phyloP scores from a whole-genome alignment of 805 yeast genomes.

The Candida ponderosae region DNA sequence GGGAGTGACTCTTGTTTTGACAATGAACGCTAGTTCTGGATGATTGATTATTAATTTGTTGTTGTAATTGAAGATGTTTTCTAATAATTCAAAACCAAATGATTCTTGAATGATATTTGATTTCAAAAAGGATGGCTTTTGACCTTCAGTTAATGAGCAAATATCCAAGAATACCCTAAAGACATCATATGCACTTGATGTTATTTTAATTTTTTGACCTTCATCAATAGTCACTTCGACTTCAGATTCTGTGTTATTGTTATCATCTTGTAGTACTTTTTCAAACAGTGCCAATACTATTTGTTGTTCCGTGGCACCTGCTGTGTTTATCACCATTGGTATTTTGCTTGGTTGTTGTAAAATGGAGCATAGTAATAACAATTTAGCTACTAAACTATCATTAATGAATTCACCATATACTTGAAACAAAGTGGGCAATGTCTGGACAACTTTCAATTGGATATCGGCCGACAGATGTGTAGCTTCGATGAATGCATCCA shows the following conservation, averaged over 20 bases:
- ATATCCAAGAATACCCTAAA: constrained; percentile 64
- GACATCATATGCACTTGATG: constrained; percentile 58
- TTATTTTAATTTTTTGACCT: constrained; percentile 32
- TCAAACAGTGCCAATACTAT: constrained; percentile 74
- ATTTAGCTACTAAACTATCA: constrained; percentile 47
- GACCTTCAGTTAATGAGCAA: constrained; percentile 57
- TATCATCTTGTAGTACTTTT: constrained; percentile 37
- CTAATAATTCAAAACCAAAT: constrained; percentile 76
- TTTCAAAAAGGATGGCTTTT: constrained; percentile 46
- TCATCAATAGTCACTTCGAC: constrained; percentile 39
- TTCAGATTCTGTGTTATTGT: constrained; percentile 15
- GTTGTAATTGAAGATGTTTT: constrained; percentile 67
- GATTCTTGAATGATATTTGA: constrained; percentile 47
- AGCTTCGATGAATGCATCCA: constrained; percentile 66
- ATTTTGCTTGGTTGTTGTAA: constrained; percentile 63
- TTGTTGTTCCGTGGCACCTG: constrained; percentile 90
- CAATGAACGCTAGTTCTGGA: constrained; percentile 55
- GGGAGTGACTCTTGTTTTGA: constrained; percentile 69
- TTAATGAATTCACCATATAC: constrained; percentile 48
- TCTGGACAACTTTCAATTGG: constrained; percentile 79
- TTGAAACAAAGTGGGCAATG: constrained; percentile 68
- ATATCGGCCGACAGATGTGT: constrained; percentile 72
- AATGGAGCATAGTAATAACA: constrained; percentile 63
- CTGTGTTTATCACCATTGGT: constrained; percentile 79
- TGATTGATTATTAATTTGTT: constrained; percentile 45